Evolutionary conservation across 139 green algal genomes (phyloP).

Genomic region (Mesostigma viride): DNA sequence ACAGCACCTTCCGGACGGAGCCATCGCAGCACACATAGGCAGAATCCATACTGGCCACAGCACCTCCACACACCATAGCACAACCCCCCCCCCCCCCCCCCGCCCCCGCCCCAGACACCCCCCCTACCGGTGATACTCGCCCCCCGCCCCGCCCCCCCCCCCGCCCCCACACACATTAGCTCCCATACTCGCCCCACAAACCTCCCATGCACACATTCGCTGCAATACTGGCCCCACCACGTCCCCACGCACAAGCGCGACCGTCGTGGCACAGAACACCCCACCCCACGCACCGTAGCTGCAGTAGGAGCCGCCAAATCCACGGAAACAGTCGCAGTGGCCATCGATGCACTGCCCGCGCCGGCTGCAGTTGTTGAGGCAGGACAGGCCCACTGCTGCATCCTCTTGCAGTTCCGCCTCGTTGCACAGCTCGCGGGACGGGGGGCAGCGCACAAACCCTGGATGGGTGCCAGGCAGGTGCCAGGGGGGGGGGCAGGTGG

Average conservation of each 20-base stretch:
- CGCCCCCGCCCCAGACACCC: too few species aligned
- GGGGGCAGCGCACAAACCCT: conserved; percentile 7
- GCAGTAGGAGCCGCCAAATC: conserved; percentile 10
- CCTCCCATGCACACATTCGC: background rate
- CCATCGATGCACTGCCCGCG: conserved; percentile 9
- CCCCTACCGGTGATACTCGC: too few species aligned
- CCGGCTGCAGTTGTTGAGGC: conserved; percentile 9
- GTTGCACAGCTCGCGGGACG: background rate
- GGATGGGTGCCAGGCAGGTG: background rate
- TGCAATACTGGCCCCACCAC: background rate
- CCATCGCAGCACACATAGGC: too few species aligned
- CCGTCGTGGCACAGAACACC: background rate
- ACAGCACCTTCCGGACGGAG: too few species aligned
- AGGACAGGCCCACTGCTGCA: too few species aligned
- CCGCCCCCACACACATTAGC: background rate
- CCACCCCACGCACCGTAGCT: conserved; percentile 6
- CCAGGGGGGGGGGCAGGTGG: background rate
- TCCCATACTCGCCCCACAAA: background rate
- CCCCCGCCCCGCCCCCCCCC: too few species aligned
- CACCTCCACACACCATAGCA: too few species aligned
- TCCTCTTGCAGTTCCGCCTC: background rate
- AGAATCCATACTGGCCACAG: too few species aligned
- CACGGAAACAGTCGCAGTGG: conserved; percentile 10
- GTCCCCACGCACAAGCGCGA: background rate
- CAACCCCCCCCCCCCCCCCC: too few species aligned